Evolutionary conservation across 1,284 basidiomycete genomes (phyloP), one percentile per base, ranked within the genome.

Genomic region (Ceratobasidium sp.): DNA sequence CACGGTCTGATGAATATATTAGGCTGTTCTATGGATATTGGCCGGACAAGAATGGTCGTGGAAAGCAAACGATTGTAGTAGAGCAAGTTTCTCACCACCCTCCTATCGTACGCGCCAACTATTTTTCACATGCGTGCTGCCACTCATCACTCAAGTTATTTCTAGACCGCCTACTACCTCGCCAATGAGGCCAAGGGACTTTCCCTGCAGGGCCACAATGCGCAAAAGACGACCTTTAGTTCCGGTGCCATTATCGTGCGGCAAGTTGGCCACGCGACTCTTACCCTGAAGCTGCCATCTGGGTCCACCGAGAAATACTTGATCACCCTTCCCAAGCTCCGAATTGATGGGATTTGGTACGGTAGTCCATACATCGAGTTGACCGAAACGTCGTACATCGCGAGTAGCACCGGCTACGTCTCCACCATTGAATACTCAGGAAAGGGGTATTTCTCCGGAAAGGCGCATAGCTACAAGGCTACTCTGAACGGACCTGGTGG

Each of bases 11-110:
- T n/a, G 39, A 50, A 50, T 27, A 21, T 21, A 29, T 13, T 58
- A 90, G 89, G 77, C 81, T 95, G 44, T 98, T 98, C 81, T 94
- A 95, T 73, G 96, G 96, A 56, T 78, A 82, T 71, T 99, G 96
- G 95, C 91, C 94, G 0, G 88, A 91, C 75, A 80, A 82, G 72
- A 80, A 86, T 71, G 87, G 85, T n/a, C 87, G 89, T 23, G 92
- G 92, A n/a, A 85, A 90, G 77, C 95, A 93, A 14, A 82, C 83
- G 53, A 84, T 99, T 30, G 84, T 91, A 42, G 92, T 96, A n/a
- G 96, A 99, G 81, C 96, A 99, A 79, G 95, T 98, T 59, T 96
- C 93, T 29, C 95, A 96, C 76, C 94, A 96, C 78, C 94, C 94
- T 2, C 91, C 93, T 5, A 89, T 95, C 74, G 78, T 62, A 76